Evolutionary conservation across 2,329 filamentous ascomycete genomes (phyloP).

Genomic region (Xenoacremonium recifei): DNA sequence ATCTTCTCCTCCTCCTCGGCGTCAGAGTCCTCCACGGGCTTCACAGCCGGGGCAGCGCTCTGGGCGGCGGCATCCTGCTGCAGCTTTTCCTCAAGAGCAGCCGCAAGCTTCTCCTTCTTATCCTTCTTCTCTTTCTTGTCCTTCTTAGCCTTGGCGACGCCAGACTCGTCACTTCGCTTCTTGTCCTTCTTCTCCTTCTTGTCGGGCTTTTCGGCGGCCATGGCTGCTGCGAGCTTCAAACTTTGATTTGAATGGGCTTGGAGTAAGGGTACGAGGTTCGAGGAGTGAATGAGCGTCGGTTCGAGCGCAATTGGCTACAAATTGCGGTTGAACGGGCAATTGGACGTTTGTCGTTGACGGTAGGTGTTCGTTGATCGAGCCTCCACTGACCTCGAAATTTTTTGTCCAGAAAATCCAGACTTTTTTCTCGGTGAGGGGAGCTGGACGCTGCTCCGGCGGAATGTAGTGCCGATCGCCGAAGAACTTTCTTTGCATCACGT

Average conservation of each 20-base stretch:
- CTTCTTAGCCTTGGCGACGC: conserved; percentile 55
- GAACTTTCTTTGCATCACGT: conserved; percentile 11
- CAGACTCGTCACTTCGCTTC: conserved; percentile 55
- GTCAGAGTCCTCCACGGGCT: conserved; percentile 43
- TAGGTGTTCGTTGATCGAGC: conserved; percentile 3
- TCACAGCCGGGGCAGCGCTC: conserved; percentile 35
- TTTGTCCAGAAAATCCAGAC: conserved; percentile 26
- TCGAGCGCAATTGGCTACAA: conserved; percentile 10
- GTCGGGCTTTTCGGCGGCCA: conserved; percentile 48
- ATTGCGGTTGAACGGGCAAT: conserved; percentile 17
- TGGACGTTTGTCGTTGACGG: conserved; percentile 12
- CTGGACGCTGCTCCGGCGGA: conserved; percentile 26
- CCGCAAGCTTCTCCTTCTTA: conserved; percentile 72
- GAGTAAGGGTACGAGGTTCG: not conserved
- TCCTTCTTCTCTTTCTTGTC: conserved; percentile 66
- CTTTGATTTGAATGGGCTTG: conserved; percentile 1
- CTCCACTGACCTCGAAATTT: conserved; percentile 31
- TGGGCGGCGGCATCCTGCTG: conserved; percentile 52
- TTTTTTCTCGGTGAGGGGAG: conserved; percentile 31
- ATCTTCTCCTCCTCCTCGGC: conserved; percentile 46
- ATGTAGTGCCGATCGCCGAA: conserved; percentile 27
- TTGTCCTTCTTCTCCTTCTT: conserved; percentile 60
- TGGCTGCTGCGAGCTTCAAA: conserved; percentile 32
- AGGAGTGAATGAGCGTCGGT: conserved; percentile 8
- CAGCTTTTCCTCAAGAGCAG: conserved; percentile 64